phyloP scores from a whole-genome alignment of 345 rosid genomes.

The Chamaenerion angustifolium region DNA sequence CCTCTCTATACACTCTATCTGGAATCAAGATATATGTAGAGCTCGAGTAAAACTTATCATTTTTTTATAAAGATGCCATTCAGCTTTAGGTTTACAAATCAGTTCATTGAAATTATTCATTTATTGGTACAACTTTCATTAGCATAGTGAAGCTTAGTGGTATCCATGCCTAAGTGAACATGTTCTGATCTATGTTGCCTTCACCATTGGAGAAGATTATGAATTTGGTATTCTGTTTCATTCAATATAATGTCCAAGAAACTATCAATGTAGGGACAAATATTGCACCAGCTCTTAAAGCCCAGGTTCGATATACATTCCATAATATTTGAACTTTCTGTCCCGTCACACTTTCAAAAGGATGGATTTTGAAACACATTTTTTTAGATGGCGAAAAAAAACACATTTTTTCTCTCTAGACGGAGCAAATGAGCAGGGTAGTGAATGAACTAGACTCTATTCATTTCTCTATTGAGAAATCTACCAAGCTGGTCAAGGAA shows the following conservation, averaged over 20 bases:
- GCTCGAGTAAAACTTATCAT: too few relatives aligned
- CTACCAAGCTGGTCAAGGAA: slow-evolving; percentile 89
- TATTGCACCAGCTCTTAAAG: slow-evolving; percentile 76
- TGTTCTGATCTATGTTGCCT: neutral
- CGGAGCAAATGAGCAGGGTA: slow-evolving; percentile 96
- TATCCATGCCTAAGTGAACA: neutral
- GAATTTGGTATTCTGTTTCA: slow-evolving; percentile 2
- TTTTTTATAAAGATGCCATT: too few relatives aligned
- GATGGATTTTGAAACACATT: neutral
- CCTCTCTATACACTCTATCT: neutral
- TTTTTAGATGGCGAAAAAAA: too few relatives aligned
- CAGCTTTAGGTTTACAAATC: too few relatives aligned
- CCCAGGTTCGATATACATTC: slow-evolving; percentile 44
- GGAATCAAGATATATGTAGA: neutral
- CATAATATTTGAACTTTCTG: slow-evolving; percentile 6
- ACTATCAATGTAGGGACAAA: slow-evolving; percentile 79
- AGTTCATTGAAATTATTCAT: too few relatives aligned
- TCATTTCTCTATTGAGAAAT: slow-evolving; percentile 86
- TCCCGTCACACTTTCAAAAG: neutral
- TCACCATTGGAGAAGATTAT: slow-evolving; percentile 1
- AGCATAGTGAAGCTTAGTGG: too few relatives aligned
- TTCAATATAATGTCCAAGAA: slow-evolving; percentile 64
- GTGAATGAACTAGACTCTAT: slow-evolving; percentile 94
- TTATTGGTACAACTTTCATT: too few relatives aligned
- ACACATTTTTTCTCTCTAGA: slow-evolving; percentile 31